Base-by-base conservation (phyloP, 2,329 filamentous ascomycete species). In the Dothidotthia symphoricarpi region DNA sequence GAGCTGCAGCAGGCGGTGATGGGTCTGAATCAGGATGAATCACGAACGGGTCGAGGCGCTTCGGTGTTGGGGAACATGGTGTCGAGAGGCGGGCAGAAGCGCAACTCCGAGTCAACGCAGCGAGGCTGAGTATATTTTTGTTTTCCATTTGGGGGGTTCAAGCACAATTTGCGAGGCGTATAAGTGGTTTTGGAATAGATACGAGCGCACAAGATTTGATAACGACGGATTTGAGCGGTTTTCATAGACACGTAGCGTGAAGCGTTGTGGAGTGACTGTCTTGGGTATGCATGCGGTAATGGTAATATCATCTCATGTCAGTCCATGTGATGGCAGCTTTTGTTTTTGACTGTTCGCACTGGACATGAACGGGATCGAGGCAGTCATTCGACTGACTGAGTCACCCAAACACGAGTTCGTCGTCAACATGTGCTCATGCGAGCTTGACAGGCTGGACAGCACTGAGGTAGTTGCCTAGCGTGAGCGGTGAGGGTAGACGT, bases 1-100 rank as follows among this genome's bases (percentile, higher is more conserved):
- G 49, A 58, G 34, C 43, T 49, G 12, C 51, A 58, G 26, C 47
- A 55, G 22, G 31, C 55, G 7, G 26, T 57, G 11, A 32, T 39
- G 11, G 57, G 54, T 0, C 51, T 62, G 36, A 41, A 25, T 12
- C 54, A 57, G 28, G 57, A 61, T 31, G 51, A 42, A 22, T 44
- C 50, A 13, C 43, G 41, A 17, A 49, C 39, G 8, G 59, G 59
- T 6, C 44, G 47, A 4, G 48, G 55, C 9, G 43, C 51, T 10
- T 24, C 56, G 43, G 62, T 48, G 13, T 31, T 67, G 42, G 60
- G 61, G 2, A 61, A 59, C 39, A 61, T 63, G 55, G 57, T 57
- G 24, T 32, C 57, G 39, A 59, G 53, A 35, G 57, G 57, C 3
- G 41, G 35, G 26, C 47, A 53, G 41, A 54, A 47, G 44, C 48